Conservation (phyloP, 768 basidiomycete genomes). For the Dioszegia hungarica region DNA sequence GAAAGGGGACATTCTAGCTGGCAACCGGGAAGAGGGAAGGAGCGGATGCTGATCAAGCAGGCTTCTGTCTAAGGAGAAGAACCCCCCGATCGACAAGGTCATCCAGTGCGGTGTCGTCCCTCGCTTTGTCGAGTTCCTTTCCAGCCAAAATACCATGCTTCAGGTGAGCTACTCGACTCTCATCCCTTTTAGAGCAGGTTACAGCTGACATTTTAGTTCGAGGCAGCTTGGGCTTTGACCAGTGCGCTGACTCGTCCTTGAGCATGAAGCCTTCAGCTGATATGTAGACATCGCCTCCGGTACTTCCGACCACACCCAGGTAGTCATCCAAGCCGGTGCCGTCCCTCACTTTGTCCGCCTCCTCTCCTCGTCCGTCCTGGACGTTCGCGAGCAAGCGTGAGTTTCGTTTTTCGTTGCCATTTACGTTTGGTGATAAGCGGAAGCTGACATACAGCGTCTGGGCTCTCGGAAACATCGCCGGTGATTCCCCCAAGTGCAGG, state of each 20-base stretch:
- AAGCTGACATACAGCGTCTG: conserved; percentile 59
- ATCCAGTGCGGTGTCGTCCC: conserved; percentile 93
- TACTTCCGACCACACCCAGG: conserved; percentile 96
- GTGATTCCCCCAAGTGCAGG: conserved; percentile 94
- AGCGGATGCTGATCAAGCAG: conserved; percentile 15
- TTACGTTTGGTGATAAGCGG: not conserved
- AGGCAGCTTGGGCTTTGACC: conserved; percentile 96
- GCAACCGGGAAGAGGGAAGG: not conserved
- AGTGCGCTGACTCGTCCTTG: conserved; percentile 48
- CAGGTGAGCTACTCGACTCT: conserved; percentile 48
- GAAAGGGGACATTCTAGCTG: not conserved
- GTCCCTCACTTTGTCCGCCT: conserved; percentile 97
- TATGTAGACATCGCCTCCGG: conserved; percentile 78
- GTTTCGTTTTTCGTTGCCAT: conserved; percentile 15
- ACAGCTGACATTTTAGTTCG: conserved; percentile 59
- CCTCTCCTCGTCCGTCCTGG: conserved; percentile 83
- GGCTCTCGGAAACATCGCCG: conserved; percentile 98
- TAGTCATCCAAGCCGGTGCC: conserved; percentile 88
- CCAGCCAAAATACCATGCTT: conserved; percentile 53
- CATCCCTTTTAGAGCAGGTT: not conserved
- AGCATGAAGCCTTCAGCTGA: not conserved
- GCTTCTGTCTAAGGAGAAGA: conserved; percentile 97
- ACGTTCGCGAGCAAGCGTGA: conserved; percentile 92
- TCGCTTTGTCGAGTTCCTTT: conserved; percentile 92
- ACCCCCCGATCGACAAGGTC: conserved; percentile 96